Conservation (phyloP, 257 asterid genomes). For the Cinchona pubescens region DNA sequence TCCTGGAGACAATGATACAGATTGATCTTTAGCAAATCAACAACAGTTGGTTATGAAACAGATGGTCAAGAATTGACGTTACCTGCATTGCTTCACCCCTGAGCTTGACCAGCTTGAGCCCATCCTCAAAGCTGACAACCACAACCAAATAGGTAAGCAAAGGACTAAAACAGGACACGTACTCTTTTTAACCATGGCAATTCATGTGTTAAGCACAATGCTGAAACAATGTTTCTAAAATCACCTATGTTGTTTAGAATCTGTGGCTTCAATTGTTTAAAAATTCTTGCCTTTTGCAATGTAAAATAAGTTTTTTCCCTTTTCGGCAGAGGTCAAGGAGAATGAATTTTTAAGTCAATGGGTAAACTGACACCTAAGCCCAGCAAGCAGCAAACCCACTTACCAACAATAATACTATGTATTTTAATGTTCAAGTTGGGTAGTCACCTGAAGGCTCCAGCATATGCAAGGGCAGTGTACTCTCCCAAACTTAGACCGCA, state of each 20-base stretch:
- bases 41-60: not conserved
- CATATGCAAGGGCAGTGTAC: constrained; percentile 96
- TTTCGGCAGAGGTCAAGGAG: not conserved
- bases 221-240: not conserved
- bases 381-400: not conserved
- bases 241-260: no score
- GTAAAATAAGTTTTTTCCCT: not conserved
- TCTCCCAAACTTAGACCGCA: constrained; percentile 98
- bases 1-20: constrained; percentile 44
- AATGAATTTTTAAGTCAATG: not conserved
- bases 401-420: not conserved
- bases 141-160: constrained; percentile 19
- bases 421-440: constrained; percentile 5
- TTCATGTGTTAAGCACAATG: not conserved
- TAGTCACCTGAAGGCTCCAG: constrained; percentile 87
- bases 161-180: not conserved
- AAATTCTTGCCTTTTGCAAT: not conserved
- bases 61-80: constrained; percentile 9
- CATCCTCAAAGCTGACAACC: constrained; percentile 82
- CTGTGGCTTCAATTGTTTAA: not conserved
- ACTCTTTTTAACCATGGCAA: not conserved
- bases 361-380: not conserved
- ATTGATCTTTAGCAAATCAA: constrained; percentile 3
- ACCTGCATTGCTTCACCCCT: constrained; percentile 98
- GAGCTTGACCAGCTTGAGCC: constrained; percentile 87